Percentiles rank a stretch among this genome's conserved stretches.
Evolutionary conservation across 495 filamentous ascomycete genomes (phyloP).

Genomic region (Neurospora africana): DNA sequence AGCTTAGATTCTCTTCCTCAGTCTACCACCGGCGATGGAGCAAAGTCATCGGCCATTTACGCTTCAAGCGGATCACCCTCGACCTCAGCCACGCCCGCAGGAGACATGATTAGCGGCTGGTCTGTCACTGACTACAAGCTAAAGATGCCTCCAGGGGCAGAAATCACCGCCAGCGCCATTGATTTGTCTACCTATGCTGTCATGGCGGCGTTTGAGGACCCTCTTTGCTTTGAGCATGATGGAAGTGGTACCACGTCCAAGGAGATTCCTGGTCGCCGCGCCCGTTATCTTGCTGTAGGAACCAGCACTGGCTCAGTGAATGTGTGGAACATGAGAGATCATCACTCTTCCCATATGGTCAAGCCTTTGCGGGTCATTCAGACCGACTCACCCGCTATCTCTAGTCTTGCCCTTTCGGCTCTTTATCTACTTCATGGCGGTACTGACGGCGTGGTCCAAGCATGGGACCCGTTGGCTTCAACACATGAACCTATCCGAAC

Average conservation of each 20-base stretch:
- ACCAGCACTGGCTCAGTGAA: slow-evolving; percentile 68
- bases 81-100: background rate
- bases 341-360: slow-evolving; percentile 36
- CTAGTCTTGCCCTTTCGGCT: slow-evolving; percentile 75
- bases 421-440: slow-evolving; percentile 87
- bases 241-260: slow-evolving; percentile 11
- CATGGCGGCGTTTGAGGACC: slow-evolving; percentile 66
- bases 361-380: slow-evolving; percentile 69
- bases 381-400: slow-evolving; percentile 83
- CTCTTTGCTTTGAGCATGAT: slow-evolving; percentile 28
- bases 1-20: background rate
- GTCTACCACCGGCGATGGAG: background rate
- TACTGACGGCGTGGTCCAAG: slow-evolving; percentile 89
- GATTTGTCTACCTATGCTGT: slow-evolving; percentile 66
- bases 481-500: slow-evolving; percentile 70
- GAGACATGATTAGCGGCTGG: slow-evolving; percentile 17
- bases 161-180: slow-evolving; percentile 61
- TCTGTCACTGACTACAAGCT: slow-evolving; percentile 19
- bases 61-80: background rate
- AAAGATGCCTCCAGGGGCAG: slow-evolving; percentile 17
- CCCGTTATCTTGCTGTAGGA: slow-evolving; percentile 70
- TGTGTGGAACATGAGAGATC: slow-evolving; percentile 74
- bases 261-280: slow-evolving; percentile 72
- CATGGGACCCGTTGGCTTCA: slow-evolving; percentile 91
- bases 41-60: background rate